Evolutionary conservation across 108 stramenopile species (phyloP).

Genomic region (Cyclotella distinguenda): DNA sequence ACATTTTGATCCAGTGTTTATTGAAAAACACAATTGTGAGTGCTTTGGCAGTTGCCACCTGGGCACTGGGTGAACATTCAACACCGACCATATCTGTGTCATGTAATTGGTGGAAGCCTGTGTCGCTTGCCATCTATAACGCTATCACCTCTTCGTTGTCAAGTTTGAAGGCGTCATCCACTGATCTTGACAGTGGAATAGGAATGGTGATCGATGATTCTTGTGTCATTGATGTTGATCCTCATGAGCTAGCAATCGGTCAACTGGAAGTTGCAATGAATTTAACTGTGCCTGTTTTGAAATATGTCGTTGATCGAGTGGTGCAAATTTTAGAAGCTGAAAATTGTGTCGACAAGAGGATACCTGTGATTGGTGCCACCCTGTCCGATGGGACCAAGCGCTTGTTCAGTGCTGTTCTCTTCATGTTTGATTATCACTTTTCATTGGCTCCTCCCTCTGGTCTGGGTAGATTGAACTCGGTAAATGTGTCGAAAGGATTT

Average conservation of each 20-base stretch:
- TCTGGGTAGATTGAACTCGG: neutral
- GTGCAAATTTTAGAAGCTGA: slow-evolving; percentile 43
- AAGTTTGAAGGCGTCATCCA: slow-evolving; percentile 7
- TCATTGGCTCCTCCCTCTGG: neutral
- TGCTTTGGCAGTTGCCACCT: slow-evolving; percentile 47
- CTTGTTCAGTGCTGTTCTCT: slow-evolving; percentile 26
- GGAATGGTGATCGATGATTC: slow-evolving; percentile 51
- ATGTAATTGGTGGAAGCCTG: slow-evolving; percentile 56
- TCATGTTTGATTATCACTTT: slow-evolving; percentile 22
- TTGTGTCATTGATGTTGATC: slow-evolving; percentile 34
- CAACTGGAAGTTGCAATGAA: slow-evolving; percentile 36
- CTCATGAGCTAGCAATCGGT: slow-evolving; percentile 21
- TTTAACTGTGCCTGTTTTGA: slow-evolving; percentile 28
- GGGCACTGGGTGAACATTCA: slow-evolving; percentile 53
- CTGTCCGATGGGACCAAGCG: slow-evolving; percentile 37
- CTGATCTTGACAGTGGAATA: slow-evolving; percentile 37
- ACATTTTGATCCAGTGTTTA: slow-evolving; percentile 43
- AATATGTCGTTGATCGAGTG: slow-evolving; percentile 50
- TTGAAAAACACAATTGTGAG: slow-evolving; percentile 46
- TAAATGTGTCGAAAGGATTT: slow-evolving; percentile 29
- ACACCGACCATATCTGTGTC: slow-evolving; percentile 7
- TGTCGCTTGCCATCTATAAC: slow-evolving; percentile 38
- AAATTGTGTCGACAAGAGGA: slow-evolving; percentile 17
- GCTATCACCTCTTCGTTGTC: slow-evolving; percentile 19
- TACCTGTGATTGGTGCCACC: slow-evolving; percentile 22